Percentiles rank a stretch among this genome's conserved stretches.
These are phyloP conservation scores for Trichosporon coremiiforme DNA, from an alignment of 1,284 basidiomycete genomes.

Conservation along the genomic window DNA sequence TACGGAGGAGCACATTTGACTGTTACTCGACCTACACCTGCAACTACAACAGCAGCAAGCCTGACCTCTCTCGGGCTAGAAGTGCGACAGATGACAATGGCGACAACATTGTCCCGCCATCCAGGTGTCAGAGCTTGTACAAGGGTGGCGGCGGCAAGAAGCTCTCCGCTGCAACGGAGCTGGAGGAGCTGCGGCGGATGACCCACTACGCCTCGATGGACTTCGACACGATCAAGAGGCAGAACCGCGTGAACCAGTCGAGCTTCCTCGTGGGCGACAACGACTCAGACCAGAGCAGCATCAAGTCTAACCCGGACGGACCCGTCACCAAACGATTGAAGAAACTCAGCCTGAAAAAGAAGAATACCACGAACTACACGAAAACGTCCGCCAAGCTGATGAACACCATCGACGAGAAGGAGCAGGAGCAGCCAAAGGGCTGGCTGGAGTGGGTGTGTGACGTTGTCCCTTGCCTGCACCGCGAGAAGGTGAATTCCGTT, in stretches of 20 bases:
- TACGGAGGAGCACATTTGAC: not conserved
- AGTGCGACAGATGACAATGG: not conserved
- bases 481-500: not conserved
- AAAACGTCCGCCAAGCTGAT: slow-evolving; percentile 1
- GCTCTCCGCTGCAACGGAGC: not conserved
- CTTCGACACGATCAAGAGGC: slow-evolving; percentile 12
- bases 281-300: slow-evolving; percentile 8
- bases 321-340: not conserved
- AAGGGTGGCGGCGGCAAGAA: not conserved
- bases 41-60: slow-evolving; percentile 3
- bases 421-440: not conserved
- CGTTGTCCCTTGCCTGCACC: not conserved
- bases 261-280: slow-evolving; percentile 5
- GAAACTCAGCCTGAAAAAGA: slow-evolving; percentile 8
- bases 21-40: slow-evolving; percentile 12
- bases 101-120: not conserved
- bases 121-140: not conserved
- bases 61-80: not conserved
- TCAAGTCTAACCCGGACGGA: not conserved
- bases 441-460: slow-evolving; percentile 9
- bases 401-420: slow-evolving; percentile 7
- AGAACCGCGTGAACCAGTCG: not conserved
- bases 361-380: not conserved
- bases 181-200: not conserved
- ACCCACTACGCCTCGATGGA: slow-evolving; percentile 9